Percentiles rank a stretch among this genome's conserved stretches.
phyloP scores from a whole-genome alignment of 2,329 filamentous ascomycete species.

The Cladosporium sp. region DNA sequence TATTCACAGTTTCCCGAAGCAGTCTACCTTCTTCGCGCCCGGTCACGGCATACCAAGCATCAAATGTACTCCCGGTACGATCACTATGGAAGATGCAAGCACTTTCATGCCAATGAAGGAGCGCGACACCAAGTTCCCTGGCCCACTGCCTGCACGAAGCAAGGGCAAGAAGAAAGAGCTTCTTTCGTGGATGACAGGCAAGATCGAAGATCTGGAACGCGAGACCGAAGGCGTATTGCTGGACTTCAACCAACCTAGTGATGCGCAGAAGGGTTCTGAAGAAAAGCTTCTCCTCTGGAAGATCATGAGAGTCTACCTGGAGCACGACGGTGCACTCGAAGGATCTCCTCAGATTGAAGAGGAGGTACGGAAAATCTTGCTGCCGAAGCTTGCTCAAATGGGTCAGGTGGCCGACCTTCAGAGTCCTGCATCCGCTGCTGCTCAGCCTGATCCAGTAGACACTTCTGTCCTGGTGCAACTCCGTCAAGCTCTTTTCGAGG shows the following conservation, averaged over 20 bases:
- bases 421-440: slow-evolving; percentile 34
- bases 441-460: slow-evolving; percentile 67
- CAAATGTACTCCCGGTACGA: slow-evolving; percentile 77
- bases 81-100: slow-evolving; percentile 75
- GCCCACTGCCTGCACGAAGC: slow-evolving; percentile 81
- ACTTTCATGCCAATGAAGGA: slow-evolving; percentile 72
- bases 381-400: slow-evolving; percentile 55
- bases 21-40: slow-evolving; percentile 81
- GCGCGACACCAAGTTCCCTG: slow-evolving; percentile 78
- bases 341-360: slow-evolving; percentile 71
- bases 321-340: slow-evolving; percentile 81
- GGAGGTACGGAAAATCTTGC: slow-evolving; percentile 73
- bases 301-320: slow-evolving; percentile 76
- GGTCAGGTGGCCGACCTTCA: slow-evolving; percentile 41
- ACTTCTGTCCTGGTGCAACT: slow-evolving; percentile 69
- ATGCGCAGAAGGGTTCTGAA: slow-evolving; percentile 69
- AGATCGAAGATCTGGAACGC: slow-evolving; percentile 72
- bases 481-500: slow-evolving; percentile 71
- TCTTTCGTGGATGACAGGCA: slow-evolving; percentile 73
- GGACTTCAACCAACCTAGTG: slow-evolving; percentile 55
- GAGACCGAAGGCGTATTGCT: slow-evolving; percentile 49
- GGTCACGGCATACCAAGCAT: slow-evolving; percentile 74
- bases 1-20: slow-evolving; percentile 83
- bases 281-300: slow-evolving; percentile 89
- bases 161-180: slow-evolving; percentile 98